Base-by-base conservation (phyloP, 192 early-diverging fungal species). In the Pilobolus umbonatus region DNA sequence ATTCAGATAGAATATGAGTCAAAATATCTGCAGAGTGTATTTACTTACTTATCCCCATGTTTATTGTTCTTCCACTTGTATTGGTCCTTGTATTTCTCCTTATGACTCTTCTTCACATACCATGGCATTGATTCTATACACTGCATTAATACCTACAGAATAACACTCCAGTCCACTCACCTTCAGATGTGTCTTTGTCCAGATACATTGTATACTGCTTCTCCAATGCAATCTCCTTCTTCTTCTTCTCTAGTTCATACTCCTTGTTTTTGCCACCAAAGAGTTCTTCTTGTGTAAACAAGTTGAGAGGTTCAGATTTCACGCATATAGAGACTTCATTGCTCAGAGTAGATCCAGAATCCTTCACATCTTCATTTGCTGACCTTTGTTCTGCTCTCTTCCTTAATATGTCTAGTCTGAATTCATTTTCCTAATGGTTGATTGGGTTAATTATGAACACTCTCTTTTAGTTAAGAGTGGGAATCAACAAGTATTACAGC, bases 151-250 rank as follows among this genome's bases (percentile, higher is more conserved):
- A 5, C 5, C 9, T 24, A 31, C 7, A 19, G 9, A 6, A 15
- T 11, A 5, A 17, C 14, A 26, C 11, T 35, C 11, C 25, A 24
- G 24, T 28, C 11, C 34, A 9, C 19, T 35, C 19, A 25, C 1
- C 24, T 58, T 50, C 69, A 67, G 69, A 64, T 63, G 64, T 35
- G 3, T 48, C 75, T 36, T 76, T 69, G 54, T 72, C 86, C n/a
- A 88, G 67, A 69, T 86, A 85, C 84, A 80, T 84, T 5, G 85
- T 86, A 43, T 74, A 74, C 21, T 82, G 65, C 25, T 74, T 71
- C 34, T 86, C 78, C 64, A 72, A 72, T 44, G 85, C 75, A 4
- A 74, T 65, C 32, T 83, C 61, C 36, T 79, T 79, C 15, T 63
- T 72, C n/a, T 69, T 62, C 45, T 72, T 61, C 49, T 89, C 85